These are phyloP conservation scores for Bonia amplexicaulis DNA, from an alignment of 176 grass and related monocot genomes.

Conservation along the genomic window DNA sequence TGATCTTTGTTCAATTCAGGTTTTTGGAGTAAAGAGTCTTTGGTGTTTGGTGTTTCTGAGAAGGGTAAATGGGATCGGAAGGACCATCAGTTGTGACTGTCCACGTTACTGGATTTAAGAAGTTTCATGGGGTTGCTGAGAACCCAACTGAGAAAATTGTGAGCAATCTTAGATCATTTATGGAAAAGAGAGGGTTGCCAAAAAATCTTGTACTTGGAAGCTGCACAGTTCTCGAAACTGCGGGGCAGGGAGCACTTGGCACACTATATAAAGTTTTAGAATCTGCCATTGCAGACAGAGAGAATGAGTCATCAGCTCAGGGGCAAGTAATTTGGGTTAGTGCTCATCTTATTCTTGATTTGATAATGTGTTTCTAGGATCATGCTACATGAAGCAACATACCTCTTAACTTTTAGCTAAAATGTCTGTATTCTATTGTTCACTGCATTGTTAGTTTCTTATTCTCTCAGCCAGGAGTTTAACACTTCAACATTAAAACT, in stretches of 20 bases:
- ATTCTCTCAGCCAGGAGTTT: not conserved
- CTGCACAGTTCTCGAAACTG: conserved; percentile 82
- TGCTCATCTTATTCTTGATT: conserved; percentile 23
- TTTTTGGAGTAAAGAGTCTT: conserved; percentile 12
- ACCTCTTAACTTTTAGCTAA: not conserved
- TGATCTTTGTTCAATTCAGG: conserved; percentile 1
- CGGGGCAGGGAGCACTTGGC: conserved; percentile 69
- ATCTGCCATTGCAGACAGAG: conserved; percentile 44
- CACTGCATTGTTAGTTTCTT: not conserved
- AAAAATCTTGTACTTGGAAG: conserved; percentile 80
- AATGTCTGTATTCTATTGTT: not conserved
- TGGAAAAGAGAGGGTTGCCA: conserved; percentile 80
- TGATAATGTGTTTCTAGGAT: conserved; percentile 11
- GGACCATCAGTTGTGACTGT: conserved; percentile 78
- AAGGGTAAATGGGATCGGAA: conserved; percentile 85
- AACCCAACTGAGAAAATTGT: conserved; percentile 94
- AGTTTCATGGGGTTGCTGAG: conserved; percentile 86
- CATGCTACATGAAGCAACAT: not conserved
- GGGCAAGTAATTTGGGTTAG: conserved; percentile 81
- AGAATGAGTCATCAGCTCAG: conserved; percentile 40
- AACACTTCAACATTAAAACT: not conserved
- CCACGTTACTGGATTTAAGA: conserved; percentile 97
- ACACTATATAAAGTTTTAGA: conserved; percentile 68
- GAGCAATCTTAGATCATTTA: conserved; percentile 58
- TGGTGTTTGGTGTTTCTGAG: not conserved